Evolutionary conservation across 2,329 filamentous ascomycete genomes (phyloP).

Genomic region (Clathrospora elynae): DNA sequence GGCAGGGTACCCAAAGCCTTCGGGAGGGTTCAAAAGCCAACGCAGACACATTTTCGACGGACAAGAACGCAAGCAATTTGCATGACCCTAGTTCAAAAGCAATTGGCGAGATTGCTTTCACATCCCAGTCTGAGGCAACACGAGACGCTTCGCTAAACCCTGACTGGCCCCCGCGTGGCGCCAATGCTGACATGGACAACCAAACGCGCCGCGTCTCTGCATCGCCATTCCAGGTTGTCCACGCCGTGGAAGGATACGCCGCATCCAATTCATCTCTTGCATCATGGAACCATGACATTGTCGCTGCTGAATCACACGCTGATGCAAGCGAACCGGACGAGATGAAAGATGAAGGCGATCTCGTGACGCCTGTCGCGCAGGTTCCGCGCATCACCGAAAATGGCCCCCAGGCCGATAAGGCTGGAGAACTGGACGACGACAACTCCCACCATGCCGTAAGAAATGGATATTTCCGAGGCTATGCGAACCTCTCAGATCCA

Average conservation of each 20-base stretch:
- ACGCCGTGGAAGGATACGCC: slow-evolving; percentile 39
- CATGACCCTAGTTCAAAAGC: slow-evolving; percentile 4
- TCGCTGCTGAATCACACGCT: slow-evolving; percentile 30
- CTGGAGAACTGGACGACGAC: slow-evolving; percentile 19
- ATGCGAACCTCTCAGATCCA: slow-evolving; percentile 14
- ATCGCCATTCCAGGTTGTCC: slow-evolving; percentile 37
- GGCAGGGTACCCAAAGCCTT: neutral
- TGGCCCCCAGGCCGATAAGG: slow-evolving; percentile 21
- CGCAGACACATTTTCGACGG: slow-evolving; percentile 1
- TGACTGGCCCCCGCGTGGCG: slow-evolving; percentile 10
- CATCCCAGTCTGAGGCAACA: slow-evolving; percentile 7
- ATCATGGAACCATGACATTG: slow-evolving; percentile 41
- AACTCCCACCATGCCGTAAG: slow-evolving; percentile 11
- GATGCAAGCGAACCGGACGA: slow-evolving; percentile 32
- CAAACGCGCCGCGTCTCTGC: slow-evolving; percentile 24
- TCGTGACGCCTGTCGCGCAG: slow-evolving; percentile 36
- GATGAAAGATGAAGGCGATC: slow-evolving; percentile 33
- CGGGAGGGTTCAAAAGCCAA: neutral
- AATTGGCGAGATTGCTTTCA: slow-evolving; percentile 3
- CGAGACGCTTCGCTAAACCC: slow-evolving; percentile 17
- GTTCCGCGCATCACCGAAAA: slow-evolving; percentile 27
- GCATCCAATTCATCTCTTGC: slow-evolving; percentile 39
- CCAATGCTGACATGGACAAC: slow-evolving; percentile 16
- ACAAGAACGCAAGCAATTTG: neutral
- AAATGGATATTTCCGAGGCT: slow-evolving; percentile 20